Base-by-base conservation (phyloP, 1,284 basidiomycete species). In the Nidula niveotomentosa region DNA sequence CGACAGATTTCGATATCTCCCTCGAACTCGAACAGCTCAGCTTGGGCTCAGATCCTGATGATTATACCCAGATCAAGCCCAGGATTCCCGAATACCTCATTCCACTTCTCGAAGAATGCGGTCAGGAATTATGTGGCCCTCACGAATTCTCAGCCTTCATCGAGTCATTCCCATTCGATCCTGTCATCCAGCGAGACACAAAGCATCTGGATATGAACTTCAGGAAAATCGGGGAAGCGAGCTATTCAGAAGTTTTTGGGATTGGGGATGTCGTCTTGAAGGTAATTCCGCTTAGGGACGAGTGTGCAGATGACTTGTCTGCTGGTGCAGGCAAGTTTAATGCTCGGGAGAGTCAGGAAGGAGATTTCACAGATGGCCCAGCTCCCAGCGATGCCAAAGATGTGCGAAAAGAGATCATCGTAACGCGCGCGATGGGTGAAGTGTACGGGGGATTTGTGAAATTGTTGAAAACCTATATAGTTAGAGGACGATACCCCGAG, bases 221-320 rank as follows among this genome's bases (percentile, higher is more conserved):
- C 69, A 77, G 75, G 58, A 99, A 99, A 73, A 88, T 98, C 52
- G 96, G 96, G 47, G 96, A 99, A 73, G 96, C 96, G 9, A 94
- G 92, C 49, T 99, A 92, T 70, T 97, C 94, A 0, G 96, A 99
- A 67, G 97, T 99, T n/a, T 99, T 94, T 72, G 88, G 88, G 3
- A 86, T 95, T 49, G 86, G 87, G 1, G 83, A 88, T 60, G 84
- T 93, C 36, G 94, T 96, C 13, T 77, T 96, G 61, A 97, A 97
- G 74, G 80, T 96, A 49, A 86, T 97, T 23, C 92, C 93, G 1
- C 70, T 94, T 50, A 75, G 81, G 36, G 78, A 81, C 53, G 88
- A 88, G 62, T 49, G 64, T 49, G 57, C 43, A 36, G 50, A 44
- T 36, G 36, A 60, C 35, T 48, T 54, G 5, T 58, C 56, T 23